Evolutionary conservation across 1,139 yeast species (phyloP).

Genomic region (Lodderomyces margitis): DNA sequence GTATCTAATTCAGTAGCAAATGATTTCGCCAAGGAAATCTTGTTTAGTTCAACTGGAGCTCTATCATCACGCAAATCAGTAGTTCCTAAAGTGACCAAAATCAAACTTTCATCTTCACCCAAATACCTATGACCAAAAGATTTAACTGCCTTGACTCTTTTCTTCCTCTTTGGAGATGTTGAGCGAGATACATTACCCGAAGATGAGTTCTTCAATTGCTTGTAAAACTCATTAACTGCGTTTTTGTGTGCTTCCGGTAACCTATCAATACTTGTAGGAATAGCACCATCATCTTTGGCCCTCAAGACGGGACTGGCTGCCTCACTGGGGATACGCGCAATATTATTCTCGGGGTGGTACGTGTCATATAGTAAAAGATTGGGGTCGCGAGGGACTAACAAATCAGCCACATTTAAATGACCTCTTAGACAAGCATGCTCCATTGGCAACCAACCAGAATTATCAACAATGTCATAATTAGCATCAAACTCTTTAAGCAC

Average conservation of each 20-base stretch:
- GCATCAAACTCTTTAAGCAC: constrained; percentile 56
- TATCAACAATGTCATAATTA: constrained; percentile 59
- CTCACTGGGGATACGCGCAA: constrained; percentile 26
- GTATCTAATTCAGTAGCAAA: constrained; percentile 85
- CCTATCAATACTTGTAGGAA: constrained; percentile 36
- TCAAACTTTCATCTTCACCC: constrained; percentile 59
- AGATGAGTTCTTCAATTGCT: constrained; percentile 35
- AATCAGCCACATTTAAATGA: constrained; percentile 66
- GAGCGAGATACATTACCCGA: constrained; percentile 23
- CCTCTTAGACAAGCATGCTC: constrained; percentile 95
- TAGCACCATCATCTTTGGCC: constrained; percentile 16
- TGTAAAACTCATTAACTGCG: constrained; percentile 39
- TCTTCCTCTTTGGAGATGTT: constrained; percentile 28
- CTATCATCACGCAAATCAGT: constrained; percentile 66
- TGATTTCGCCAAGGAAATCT: constrained; percentile 71
- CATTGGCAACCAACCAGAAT: constrained; percentile 95
- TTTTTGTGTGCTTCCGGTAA: constrained; percentile 37
- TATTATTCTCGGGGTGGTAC: constrained; percentile 38
- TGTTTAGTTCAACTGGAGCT: constrained; percentile 68
- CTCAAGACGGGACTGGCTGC: constrained; percentile 18
- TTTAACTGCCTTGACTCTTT: constrained; percentile 54
- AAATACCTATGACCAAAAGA: constrained; percentile 86
- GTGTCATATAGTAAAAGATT: constrained; percentile 38
- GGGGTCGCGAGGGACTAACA: constrained; percentile 48
- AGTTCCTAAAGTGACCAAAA: constrained; percentile 81